phyloP scores from a whole-genome alignment of 352 stramenopile species.

The Phytopythium kandeliae region DNA sequence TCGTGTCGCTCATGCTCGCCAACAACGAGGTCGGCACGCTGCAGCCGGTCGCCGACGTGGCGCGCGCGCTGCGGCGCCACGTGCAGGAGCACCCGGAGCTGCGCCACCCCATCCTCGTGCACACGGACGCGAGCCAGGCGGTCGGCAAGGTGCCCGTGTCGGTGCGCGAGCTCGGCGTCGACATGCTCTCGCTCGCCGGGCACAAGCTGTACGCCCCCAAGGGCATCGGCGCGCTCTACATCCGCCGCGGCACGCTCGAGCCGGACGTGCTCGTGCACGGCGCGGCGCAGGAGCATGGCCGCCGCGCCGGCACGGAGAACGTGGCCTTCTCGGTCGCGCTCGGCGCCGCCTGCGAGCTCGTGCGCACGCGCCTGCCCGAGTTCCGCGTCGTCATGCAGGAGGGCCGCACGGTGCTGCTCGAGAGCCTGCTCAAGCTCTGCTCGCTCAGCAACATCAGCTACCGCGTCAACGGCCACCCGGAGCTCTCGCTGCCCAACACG shows the following conservation, averaged over 20 bases:
- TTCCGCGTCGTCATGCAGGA: constrained; percentile 69
- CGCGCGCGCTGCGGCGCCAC: constrained; percentile 29
- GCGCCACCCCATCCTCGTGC: constrained; percentile 79
- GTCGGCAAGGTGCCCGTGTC: constrained; percentile 92
- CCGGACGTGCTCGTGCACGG: constrained; percentile 86
- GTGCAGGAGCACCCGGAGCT: constrained; percentile 17
- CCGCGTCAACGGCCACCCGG: constrained; percentile 80
- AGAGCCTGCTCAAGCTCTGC: constrained; percentile 47
- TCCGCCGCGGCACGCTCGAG: constrained; percentile 32
- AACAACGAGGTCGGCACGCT: constrained; percentile 98
- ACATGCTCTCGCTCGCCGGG: constrained; percentile 95
- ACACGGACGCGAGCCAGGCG: constrained; percentile 97
- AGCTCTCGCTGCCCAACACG: constrained; percentile 92
- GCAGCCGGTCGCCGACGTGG: constrained; percentile 92
- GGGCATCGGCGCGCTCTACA: constrained; percentile 77
- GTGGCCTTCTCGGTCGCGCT: constrained; percentile 93
- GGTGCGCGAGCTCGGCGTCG: constrained; percentile 79
- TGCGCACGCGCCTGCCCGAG: constrained; percentile 62
- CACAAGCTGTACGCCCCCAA: constrained; percentile 99
- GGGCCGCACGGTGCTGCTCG: constrained; percentile 44
- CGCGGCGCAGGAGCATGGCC: constrained; percentile 89
- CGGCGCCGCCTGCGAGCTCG: constrained; percentile 74
- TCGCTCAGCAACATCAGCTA: constrained; percentile 43
- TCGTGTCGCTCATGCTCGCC: constrained; percentile 97
- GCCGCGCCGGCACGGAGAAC: constrained; percentile 95